Percentiles rank a stretch among this genome's conserved stretches.
phyloP scores from a whole-genome alignment of 495 filamentous ascomycete species.

The Penicilliopsis zonata region DNA sequence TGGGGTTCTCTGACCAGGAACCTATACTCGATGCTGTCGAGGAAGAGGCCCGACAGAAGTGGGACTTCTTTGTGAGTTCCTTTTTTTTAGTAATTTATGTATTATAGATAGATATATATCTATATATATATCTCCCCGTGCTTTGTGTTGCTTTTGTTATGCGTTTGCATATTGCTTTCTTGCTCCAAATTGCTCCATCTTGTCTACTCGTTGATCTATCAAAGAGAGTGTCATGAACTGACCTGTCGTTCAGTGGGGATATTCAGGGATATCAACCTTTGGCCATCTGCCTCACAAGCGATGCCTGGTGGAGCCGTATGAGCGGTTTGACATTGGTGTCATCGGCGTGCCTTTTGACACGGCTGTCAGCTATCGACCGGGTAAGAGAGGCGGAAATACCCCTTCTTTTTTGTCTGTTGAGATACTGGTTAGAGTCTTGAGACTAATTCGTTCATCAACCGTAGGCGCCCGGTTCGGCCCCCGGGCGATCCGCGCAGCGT shows the following conservation, averaged over 20 bases:
- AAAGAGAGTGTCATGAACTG: no score
- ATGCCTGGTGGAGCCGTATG: conserved; percentile 6
- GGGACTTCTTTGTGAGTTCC: no score
- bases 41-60: no score
- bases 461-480: conserved; percentile 59
- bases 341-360: conserved; percentile 30
- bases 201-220: no score
- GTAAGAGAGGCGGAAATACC: conserved; percentile 1
- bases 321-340: conserved; percentile 8
- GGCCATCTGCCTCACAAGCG: conserved; percentile 26
- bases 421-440: background rate
- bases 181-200: no score
- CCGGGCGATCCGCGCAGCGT: conserved; percentile 54
- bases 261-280: conserved; percentile 15
- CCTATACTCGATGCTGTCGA: no score
- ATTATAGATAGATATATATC: no score
- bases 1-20: no score
- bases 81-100: no score
- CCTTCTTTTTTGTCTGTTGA: background rate
- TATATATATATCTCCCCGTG: no score
- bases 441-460: conserved; percentile 20
- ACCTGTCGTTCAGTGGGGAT: conserved; percentile 8
- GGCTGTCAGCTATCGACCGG: conserved; percentile 8
- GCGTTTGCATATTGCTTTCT: no score
- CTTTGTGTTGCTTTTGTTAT: no score